Base-by-base conservation (phyloP, 2,329 filamentous ascomycete species). In the Alternaria sp. region DNA sequence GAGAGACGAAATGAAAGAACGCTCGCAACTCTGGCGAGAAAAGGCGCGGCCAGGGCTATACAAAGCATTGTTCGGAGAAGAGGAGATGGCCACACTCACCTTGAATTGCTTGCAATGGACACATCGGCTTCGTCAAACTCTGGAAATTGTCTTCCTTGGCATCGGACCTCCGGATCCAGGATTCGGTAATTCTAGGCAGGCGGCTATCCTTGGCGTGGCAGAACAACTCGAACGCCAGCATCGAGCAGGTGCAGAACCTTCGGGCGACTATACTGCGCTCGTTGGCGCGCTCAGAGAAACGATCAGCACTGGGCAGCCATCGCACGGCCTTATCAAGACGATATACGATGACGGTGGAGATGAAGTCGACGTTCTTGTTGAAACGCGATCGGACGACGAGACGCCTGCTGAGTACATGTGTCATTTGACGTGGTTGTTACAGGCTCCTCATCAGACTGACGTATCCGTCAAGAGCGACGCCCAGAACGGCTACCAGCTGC, bases 371-470 rank as follows among this genome's bases (percentile, higher is more conserved):
- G 67, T 69, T 30, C 28, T 69, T 25, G 89, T 97, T 30, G 82
- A 85, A 11, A 83, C 97, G 61, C 90, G 91, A 77, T 90, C 93
- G 1, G 97, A 97, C 76, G 86, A 89, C 19, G 65, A 67, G 21
- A 60, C 62, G 6, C 62, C 65, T 8, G 25, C 62, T 21, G 59
- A 65, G 23, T 56, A 62, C n/a, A 46, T 69, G 26, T 57, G 65
- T 21, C 65, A 66, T 23, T 58, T 69, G 4, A 66, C 67, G 7
- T 69, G 67, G 67, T 44, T 68, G 17, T 49, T 69, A 21, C 65
- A 67, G 25, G 54, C 50, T 13, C 63, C 62, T 13, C 50, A 54
- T 15, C 46, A 64, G 11, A 51, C 57, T 12, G 32, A 57, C 6
- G 28, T 54, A 40, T 40, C 59, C 8, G 49, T 44, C 28, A 58